phyloP scores from a whole-genome alignment of 2,329 filamentous ascomycete species.

The Talaromyces piceae region DNA sequence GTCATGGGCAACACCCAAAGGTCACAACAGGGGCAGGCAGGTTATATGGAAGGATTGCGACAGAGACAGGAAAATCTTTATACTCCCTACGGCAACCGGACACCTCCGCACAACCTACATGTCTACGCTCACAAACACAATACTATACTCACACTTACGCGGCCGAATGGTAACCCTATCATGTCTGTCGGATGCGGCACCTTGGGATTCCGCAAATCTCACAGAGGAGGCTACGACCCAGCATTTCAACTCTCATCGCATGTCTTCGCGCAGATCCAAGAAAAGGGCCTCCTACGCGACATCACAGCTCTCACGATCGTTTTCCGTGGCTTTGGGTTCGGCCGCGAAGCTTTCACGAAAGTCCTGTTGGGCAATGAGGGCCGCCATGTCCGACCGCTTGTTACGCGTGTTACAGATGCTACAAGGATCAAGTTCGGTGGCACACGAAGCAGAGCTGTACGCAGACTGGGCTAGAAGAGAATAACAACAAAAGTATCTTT shows the following conservation, averaged over 20 bases:
- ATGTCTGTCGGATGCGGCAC: constrained; percentile 77
- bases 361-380: constrained; percentile 82
- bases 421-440: constrained; percentile 95
- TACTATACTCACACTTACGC: constrained; percentile 83
- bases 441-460: constrained; percentile 73
- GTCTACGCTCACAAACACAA: constrained; percentile 88
- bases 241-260: constrained; percentile 84
- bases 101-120: constrained; percentile 70
- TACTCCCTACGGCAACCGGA: constrained; percentile 25
- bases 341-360: constrained; percentile 84
- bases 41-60: constrained; percentile 8
- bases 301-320: constrained; percentile 74
- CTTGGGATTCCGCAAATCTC: constrained; percentile 80
- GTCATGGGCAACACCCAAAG: constrained; percentile 12
- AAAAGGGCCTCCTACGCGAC: constrained; percentile 67
- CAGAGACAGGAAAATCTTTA: constrained; percentile 9
- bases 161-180: constrained; percentile 70
- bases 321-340: constrained; percentile 75
- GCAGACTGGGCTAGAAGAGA: constrained; percentile 59
- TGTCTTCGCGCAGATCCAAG: constrained; percentile 74
- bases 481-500: background rate
- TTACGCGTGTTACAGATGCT: constrained; percentile 72
- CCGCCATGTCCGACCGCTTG: constrained; percentile 62
- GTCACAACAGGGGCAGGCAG: constrained; percentile 2
- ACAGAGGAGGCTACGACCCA: constrained; percentile 77